Base-by-base conservation (phyloP, 768 basidiomycete genomes). In the Rhizopogon vesiculosus region DNA sequence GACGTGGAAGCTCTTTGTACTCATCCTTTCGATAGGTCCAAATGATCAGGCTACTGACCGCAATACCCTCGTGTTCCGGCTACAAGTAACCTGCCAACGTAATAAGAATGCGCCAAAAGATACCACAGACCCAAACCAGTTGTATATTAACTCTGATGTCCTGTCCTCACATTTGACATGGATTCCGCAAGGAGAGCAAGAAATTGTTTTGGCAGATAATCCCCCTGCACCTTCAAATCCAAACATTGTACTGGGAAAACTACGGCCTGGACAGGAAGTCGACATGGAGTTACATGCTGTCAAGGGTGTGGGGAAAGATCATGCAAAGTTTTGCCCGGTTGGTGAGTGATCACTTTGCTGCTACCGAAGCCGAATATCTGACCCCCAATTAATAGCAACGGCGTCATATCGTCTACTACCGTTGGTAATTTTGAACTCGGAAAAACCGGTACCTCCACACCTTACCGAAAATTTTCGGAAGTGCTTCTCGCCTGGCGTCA, bases 271-370 rank as follows among this genome's bases (percentile, higher is more conserved):
- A 5, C 97, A 99, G 71, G 78, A 80, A 49, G 75, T 99, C 41
- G 80, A 91, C 42, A 82, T 91, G 74, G 89, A 93, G 64, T 64
- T 95, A 54, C 94, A 98, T 64, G 95, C 93, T 19, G 76, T 94
- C 58, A 98, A 98, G 64, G 91, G 93, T 13, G 83, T 91, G 15
- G 94, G 94, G 15, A 91, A 91, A 64, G 93, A 95, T 58, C 96
- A 99, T 64, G 94, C 97, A 45, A 99, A 99, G 68, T 99, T 91
- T 69, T 91, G 84, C 56, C 94, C 97, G 31, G 97, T 98, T 51
- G 93, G 94, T 91, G 62, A 55, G 82, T 73, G 5, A 7, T 42
- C 16, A 42, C 8, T 51, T 38, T 16, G 8, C 22, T 18, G 46
- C 15, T 16, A 13, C 33, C 38, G 12, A 15, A 52, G 28, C 39